A percentile compares a stretch with the other conserved stretches of the same genome.
These are phyloP conservation scores for Coniella lustricola DNA, from an alignment of 2,329 filamentous ascomycete species.

Conservation along the genomic window DNA sequence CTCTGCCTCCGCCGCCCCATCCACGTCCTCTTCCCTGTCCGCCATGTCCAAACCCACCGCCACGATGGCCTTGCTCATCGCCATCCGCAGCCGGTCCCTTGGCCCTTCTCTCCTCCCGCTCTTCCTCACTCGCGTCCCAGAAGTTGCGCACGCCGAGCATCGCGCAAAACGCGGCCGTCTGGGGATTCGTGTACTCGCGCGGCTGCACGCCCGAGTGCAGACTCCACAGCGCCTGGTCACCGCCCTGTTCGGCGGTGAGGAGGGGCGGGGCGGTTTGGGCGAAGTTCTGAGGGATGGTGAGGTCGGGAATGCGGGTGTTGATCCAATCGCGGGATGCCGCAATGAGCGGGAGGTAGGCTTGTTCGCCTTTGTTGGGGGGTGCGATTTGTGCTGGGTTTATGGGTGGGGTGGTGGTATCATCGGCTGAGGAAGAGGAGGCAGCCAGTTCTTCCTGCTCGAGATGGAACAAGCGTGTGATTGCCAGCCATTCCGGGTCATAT, in stretches of 20 bases:
- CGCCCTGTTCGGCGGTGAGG: slow-evolving; percentile 35
- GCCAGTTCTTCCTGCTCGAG: neutral
- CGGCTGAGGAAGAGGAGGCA: slow-evolving; percentile 22
- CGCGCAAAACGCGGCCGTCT: slow-evolving; percentile 76
- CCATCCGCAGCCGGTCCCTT: slow-evolving; percentile 45
- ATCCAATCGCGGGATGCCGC: slow-evolving; percentile 71
- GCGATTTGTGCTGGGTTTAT: too few species aligned
- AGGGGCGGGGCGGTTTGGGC: slow-evolving; percentile 63
- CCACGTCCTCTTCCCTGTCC: slow-evolving; percentile 31
- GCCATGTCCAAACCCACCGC: slow-evolving; percentile 25
- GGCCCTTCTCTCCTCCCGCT: slow-evolving; percentile 53
- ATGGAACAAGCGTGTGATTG: slow-evolving; percentile 80
- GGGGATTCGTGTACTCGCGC: slow-evolving; percentile 76
- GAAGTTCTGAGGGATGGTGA: slow-evolving; percentile 75
- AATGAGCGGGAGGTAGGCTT: slow-evolving; percentile 60
- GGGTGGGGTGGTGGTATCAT: too few species aligned
- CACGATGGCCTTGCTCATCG: slow-evolving; percentile 26
- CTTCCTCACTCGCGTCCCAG: slow-evolving; percentile 65
- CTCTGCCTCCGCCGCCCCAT: slow-evolving; percentile 31
- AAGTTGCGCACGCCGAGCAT: slow-evolving; percentile 70
- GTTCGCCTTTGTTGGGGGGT: slow-evolving; percentile 60
- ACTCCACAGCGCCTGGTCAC: slow-evolving; percentile 7
- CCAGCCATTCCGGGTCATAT: slow-evolving; percentile 93
- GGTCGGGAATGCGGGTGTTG: slow-evolving; percentile 62
- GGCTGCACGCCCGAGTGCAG: slow-evolving; percentile 52